These are phyloP conservation scores for Cadophora malorum DNA, from an alignment of 2,329 filamentous ascomycete genomes.

Conservation along the genomic window DNA sequence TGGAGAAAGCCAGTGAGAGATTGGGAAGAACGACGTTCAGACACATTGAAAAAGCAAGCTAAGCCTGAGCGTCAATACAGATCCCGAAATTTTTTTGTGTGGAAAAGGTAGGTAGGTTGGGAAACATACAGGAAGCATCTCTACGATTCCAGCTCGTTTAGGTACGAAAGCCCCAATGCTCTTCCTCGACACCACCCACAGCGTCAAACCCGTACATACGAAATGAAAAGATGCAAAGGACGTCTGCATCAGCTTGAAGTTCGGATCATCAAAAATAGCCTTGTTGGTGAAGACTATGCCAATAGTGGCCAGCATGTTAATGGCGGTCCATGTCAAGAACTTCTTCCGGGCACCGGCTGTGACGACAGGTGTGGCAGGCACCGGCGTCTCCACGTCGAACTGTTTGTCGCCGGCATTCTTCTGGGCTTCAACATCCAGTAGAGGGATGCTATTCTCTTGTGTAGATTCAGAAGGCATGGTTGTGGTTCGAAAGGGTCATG, in stretches of 20 bases:
- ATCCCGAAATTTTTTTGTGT: conserved; percentile 12
- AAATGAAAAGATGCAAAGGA: conserved; percentile 41
- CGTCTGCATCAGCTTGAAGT: conserved; percentile 42
- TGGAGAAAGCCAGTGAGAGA: conserved; percentile 40
- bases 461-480: conserved; percentile 27
- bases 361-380: conserved; percentile 15
- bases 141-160: conserved; percentile 37
- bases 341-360: conserved; percentile 22
- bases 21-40: conserved; percentile 42
- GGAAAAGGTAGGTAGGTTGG: background rate
- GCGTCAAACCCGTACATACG: conserved; percentile 40
- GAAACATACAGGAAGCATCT: conserved; percentile 40
- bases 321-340: conserved; percentile 37
- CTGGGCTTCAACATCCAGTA: conserved; percentile 35
- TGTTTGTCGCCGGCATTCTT: conserved; percentile 26
- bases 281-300: conserved; percentile 43
- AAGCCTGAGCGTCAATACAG: background rate
- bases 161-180: conserved; percentile 39
- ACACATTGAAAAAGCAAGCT: conserved; percentile 42
- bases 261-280: conserved; percentile 40
- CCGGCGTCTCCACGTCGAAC: conserved; percentile 20
- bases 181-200: conserved; percentile 36
- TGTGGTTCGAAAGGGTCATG: conserved; percentile 23
- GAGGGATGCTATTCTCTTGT: conserved; percentile 34
- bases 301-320: conserved; percentile 40